Conservation (phyloP, 345 rosid genomes). For the Abelmoschus esculentus region DNA sequence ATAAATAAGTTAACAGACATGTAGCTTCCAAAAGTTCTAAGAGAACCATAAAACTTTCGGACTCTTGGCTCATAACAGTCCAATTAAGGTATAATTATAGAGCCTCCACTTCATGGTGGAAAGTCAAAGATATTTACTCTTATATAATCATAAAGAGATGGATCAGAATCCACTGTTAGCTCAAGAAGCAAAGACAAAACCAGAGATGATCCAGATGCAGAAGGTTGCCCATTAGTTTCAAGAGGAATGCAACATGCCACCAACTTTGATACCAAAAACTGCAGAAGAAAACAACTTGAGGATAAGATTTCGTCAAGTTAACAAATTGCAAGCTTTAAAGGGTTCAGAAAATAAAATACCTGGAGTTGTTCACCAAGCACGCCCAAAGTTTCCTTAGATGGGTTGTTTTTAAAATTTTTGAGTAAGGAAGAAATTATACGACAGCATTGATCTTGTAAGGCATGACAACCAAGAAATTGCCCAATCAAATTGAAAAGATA, state of each 20-base stretch:
- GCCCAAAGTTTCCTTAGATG: constrained; percentile 49
- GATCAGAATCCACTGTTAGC: constrained; percentile 54
- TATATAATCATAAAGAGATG: constrained; percentile 61
- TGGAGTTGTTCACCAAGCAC: constrained; percentile 92
- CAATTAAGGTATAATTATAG: constrained; percentile 3
- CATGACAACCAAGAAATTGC: constrained; percentile 51
- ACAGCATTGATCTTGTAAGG: constrained; percentile 89
- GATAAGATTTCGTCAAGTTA: constrained; percentile 2
- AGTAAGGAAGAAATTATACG: constrained; percentile 54
- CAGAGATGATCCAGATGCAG: constrained; percentile 45
- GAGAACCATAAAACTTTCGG: background rate
- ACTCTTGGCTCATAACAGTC: constrained; percentile 3
- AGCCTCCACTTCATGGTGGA: constrained; percentile 1
- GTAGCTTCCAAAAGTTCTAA: constrained; percentile 2
- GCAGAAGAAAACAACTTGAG: constrained; percentile 17
- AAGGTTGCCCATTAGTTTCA: constrained; percentile 34
- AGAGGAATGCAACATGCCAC: constrained; percentile 64
- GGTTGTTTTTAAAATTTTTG: constrained; percentile 44
- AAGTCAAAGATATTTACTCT: constrained; percentile 42
- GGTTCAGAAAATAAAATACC: constrained; percentile 32
- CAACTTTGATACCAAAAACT: constrained; percentile 93
- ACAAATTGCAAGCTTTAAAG: background rate
- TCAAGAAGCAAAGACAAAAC: constrained; percentile 53
- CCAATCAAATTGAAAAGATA: constrained; percentile 84
- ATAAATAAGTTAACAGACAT: background rate